phyloP scores from a whole-genome alignment of 768 basidiomycete genomes.

The Trametes cinnabarina region DNA sequence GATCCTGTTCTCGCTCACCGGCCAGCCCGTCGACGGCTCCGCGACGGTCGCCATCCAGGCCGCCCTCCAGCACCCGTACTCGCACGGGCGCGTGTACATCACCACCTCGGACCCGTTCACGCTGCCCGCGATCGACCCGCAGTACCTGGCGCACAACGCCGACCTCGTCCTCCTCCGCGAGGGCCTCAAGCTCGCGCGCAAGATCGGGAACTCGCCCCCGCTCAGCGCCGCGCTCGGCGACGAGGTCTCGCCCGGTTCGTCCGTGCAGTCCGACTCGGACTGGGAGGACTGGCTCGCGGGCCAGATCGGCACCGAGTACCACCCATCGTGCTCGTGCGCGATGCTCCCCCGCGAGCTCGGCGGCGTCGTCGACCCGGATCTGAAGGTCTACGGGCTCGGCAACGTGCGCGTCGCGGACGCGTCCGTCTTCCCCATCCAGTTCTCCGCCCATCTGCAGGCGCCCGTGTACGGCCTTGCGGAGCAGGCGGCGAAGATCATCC shows the following conservation, averaged over 20 bases:
- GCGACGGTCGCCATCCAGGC: conserved; percentile 55
- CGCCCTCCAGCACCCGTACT: conserved; percentile 64
- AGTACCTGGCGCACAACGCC: conserved; percentile 57
- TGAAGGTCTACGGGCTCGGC: conserved; percentile 54
- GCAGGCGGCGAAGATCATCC: conserved; percentile 44
- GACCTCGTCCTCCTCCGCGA: conserved; percentile 52
- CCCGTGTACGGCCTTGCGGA: conserved; percentile 48
- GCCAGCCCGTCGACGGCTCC: conserved; percentile 37
- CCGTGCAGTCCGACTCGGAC: conserved; percentile 51
- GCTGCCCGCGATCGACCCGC: conserved; percentile 60
- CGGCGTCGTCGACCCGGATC: conserved; percentile 57
- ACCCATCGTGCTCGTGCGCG: conserved; percentile 55
- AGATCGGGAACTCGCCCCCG: conserved; percentile 50
- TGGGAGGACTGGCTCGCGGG: conserved; percentile 52
- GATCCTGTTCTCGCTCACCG: conserved; percentile 47
- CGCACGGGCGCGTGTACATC: conserved; percentile 63
- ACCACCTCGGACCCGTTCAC: conserved; percentile 59
- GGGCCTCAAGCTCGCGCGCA: conserved; percentile 62
- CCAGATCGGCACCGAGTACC: conserved; percentile 52
- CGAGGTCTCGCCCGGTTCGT: conserved; percentile 51
- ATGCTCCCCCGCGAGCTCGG: conserved; percentile 54
- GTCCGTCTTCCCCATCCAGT: conserved; percentile 54
- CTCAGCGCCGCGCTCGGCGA: conserved; percentile 42
- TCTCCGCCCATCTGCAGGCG: conserved; percentile 43
- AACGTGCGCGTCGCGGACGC: conserved; percentile 61